These are phyloP conservation scores for Aspergillus piperis DNA, from an alignment of 2,329 filamentous ascomycete genomes.

Conservation along the genomic window DNA sequence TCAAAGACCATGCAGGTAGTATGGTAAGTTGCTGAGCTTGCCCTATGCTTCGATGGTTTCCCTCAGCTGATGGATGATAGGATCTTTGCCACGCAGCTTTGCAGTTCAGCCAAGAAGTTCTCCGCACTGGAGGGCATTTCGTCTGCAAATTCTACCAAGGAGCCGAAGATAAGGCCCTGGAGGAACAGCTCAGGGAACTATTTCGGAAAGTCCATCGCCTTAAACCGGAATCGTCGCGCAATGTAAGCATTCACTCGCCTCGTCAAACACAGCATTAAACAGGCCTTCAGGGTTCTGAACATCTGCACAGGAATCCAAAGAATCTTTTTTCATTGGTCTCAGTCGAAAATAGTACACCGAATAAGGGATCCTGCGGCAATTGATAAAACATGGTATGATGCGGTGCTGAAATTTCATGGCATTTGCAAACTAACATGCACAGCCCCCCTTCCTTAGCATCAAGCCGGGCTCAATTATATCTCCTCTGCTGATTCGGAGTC, in stretches of 20 bases:
- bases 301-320: constrained; percentile 69
- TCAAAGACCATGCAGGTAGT: constrained; percentile 87
- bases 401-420: too few species aligned
- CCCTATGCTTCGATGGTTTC: background rate
- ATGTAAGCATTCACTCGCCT: constrained; percentile 52
- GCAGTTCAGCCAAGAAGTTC: constrained; percentile 79
- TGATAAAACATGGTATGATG: background rate
- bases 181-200: constrained; percentile 70
- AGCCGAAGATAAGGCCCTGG: constrained; percentile 76
- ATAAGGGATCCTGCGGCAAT: constrained; percentile 27
- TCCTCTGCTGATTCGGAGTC: constrained; percentile 42
- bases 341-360: constrained; percentile 59
- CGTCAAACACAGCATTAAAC: background rate
- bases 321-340: constrained; percentile 82
- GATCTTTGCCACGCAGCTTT: constrained; percentile 87
- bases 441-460: background rate
- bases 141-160: constrained; percentile 98
- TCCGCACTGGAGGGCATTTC: constrained; percentile 82
- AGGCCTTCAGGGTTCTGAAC: constrained; percentile 15
- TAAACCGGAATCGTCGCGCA: constrained; percentile 88
- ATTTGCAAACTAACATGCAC: background rate
- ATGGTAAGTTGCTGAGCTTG: constrained; percentile 66
- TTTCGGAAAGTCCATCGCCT: constrained; percentile 81
- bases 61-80: constrained; percentile 49
- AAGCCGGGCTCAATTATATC: constrained; percentile 12